A percentile compares a stretch with the other conserved stretches of the same genome.
Evolutionary conservation across 1,284 basidiomycete genomes (phyloP).

Genomic region (Cutaneotrichosporon mucoides): DNA sequence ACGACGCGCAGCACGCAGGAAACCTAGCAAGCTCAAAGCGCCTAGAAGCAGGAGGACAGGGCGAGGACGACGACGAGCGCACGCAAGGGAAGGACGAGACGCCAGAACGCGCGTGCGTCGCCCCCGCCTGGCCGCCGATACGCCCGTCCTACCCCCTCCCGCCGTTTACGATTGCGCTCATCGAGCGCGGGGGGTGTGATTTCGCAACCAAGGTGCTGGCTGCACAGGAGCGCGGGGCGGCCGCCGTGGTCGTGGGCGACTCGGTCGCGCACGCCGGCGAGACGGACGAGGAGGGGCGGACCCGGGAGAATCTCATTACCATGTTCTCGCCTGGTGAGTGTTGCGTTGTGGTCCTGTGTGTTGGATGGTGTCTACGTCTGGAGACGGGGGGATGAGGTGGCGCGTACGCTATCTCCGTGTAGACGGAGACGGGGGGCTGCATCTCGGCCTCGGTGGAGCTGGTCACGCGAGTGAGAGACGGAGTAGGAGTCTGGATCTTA

Average conservation of each 20-base stretch:
- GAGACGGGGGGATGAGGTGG: no score
- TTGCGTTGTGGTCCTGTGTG: neutral
- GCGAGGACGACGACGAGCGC: no score
- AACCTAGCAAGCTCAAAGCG: no score
- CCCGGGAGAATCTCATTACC: constrained; percentile 73
- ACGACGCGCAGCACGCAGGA: no score
- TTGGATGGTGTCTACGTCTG: neutral
- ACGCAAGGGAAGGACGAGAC: neutral
- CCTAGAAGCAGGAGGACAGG: no score
- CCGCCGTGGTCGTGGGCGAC: constrained; percentile 83
- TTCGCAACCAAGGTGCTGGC: constrained; percentile 81
- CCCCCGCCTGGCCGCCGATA: constrained; percentile 25
- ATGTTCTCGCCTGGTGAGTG: constrained; percentile 73
- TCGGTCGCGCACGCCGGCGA: constrained; percentile 38
- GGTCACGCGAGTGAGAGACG: no score
- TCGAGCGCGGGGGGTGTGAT: constrained; percentile 78
- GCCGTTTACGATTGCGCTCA: constrained; percentile 62
- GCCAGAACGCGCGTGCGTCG: constrained; percentile 25
- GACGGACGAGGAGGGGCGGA: constrained; percentile 58
- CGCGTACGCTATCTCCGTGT: no score
- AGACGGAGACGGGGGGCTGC: no score
- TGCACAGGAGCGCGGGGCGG: constrained; percentile 76
- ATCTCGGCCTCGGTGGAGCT: no score
- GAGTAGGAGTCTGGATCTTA: no score
- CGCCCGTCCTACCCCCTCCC: constrained; percentile 16